Evolutionary conservation across 2,329 filamentous ascomycete genomes (phyloP), one percentile per base, ranked within the genome.

Genomic region (Aschersonia sp.): DNA sequence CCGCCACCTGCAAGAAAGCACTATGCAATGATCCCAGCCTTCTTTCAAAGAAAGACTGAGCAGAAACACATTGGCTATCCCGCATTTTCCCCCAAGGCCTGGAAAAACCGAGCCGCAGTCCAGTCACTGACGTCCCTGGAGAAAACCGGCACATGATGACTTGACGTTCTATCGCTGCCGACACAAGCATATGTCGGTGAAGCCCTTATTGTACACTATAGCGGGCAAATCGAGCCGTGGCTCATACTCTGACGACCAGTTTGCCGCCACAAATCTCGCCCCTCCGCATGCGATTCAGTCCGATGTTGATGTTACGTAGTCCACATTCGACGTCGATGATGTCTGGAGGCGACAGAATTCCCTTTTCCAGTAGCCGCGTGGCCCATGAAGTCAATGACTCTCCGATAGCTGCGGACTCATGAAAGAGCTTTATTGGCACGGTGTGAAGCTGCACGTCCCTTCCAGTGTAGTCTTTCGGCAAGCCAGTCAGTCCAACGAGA

Each of bases 361-460:
- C 68, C 0, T 69, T 64, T 7, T 71, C 66, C 6, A 88, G 60
- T n/a, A 88, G 61, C 30, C 69, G 65, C 58, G 87, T 83, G 30
- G 87, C 64, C 84, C 84, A 88, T 1, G 66, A 58, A 10, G 78
- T 78, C 47, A 87, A 58, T 0, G 69, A 69, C 52, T 79, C 73
- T 0, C 85, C 85, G 0, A 87, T 68, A 2, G 69, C 68, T 0
- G 78, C 73, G 0, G 80, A 71, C 49, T 83, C 78, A 57, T 89
- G 85, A 56, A 86, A 88, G 4, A 86, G 57, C 61, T 88, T 88
- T 51, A 89, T 85, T 0, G 84, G 84, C 0, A 88, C 79, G 0
- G 70, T 76, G 56, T 87, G 83, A 49, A 79, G 72, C 5, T 67
- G 59, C 0, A 79, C 67, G 0, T 70, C 70, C 0, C 66, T 63